Evolutionary conservation across 2,329 filamentous ascomycete genomes (phyloP).

Genomic region (Juglanconis juglandina): DNA sequence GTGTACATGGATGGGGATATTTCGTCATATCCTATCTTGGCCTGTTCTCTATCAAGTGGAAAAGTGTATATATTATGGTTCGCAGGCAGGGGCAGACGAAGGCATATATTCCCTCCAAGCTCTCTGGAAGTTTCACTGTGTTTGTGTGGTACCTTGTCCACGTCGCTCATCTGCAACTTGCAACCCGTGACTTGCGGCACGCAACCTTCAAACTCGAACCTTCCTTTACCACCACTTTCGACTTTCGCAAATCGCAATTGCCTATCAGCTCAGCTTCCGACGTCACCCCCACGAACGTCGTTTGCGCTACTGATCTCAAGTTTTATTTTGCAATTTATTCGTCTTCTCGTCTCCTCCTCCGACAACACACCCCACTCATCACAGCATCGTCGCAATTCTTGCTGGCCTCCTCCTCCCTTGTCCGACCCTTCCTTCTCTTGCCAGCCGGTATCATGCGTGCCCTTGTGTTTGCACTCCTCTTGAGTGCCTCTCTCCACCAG

Average conservation of each 20-base stretch:
- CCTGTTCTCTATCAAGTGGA: no score
- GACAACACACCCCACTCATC: neutral
- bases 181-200: neutral
- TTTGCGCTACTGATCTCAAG: neutral
- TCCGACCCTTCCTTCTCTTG: neutral
- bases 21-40: no score
- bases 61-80: no score
- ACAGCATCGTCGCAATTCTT: no score
- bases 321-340: neutral
- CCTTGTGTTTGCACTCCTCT: neutral
- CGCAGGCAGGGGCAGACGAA: no score
- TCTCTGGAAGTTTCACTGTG: neutral
- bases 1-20: no score
- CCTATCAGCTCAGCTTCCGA: neutral
- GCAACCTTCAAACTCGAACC: no score
- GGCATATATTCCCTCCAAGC: neutral
- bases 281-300: neutral
- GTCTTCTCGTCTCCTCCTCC: no score
- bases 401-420: no score
- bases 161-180: neutral
- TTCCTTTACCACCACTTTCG: neutral
- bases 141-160: neutral
- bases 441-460: neutral
- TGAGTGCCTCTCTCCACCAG: conserved; percentile 16
- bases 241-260: neutral